phyloP scores from a whole-genome alignment of 768 basidiomycete species.

The Boletus subcaerulescens region DNA sequence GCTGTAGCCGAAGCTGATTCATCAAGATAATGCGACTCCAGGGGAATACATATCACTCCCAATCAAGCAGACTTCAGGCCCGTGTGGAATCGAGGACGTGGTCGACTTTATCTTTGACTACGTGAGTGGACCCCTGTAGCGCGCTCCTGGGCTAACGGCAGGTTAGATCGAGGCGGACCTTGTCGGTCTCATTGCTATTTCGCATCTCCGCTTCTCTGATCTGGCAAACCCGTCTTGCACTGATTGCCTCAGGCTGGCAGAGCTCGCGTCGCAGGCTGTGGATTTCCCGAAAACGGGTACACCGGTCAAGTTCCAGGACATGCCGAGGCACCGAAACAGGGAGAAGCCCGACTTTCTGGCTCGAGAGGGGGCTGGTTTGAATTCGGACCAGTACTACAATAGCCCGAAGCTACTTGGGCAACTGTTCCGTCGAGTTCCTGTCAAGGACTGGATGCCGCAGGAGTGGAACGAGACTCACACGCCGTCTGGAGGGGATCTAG shows the following conservation, averaged over 20 bases:
- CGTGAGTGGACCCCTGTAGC: slow-evolving; percentile 25
- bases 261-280: slow-evolving; percentile 45
- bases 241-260: slow-evolving; percentile 42
- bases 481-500: slow-evolving; percentile 27
- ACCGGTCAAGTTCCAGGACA: slow-evolving; percentile 33
- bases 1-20: slow-evolving; percentile 31
- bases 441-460: slow-evolving; percentile 31
- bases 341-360: slow-evolving; percentile 44
- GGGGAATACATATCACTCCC: slow-evolving; percentile 40
- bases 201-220: slow-evolving; percentile 46
- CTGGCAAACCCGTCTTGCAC: slow-evolving; percentile 31
- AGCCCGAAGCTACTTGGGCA: slow-evolving; percentile 43
- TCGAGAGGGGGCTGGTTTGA: slow-evolving; percentile 35
- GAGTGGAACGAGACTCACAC: slow-evolving; percentile 15
- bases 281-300: slow-evolving; percentile 48
- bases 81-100: slow-evolving; percentile 42
- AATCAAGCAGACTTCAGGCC: slow-evolving; percentile 29
- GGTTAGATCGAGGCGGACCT: slow-evolving; percentile 38
- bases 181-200: slow-evolving; percentile 40
- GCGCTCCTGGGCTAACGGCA: background rate
- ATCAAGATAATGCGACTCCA: slow-evolving; percentile 22
- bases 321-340: slow-evolving; percentile 31
- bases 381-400: slow-evolving; percentile 32
- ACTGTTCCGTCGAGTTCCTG: slow-evolving; percentile 44
- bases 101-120: slow-evolving; percentile 48